Evolutionary conservation across 129 eudicot species (phyloP), one percentile per base, ranked within the genome.

Genomic region (Escallonia rubra): DNA sequence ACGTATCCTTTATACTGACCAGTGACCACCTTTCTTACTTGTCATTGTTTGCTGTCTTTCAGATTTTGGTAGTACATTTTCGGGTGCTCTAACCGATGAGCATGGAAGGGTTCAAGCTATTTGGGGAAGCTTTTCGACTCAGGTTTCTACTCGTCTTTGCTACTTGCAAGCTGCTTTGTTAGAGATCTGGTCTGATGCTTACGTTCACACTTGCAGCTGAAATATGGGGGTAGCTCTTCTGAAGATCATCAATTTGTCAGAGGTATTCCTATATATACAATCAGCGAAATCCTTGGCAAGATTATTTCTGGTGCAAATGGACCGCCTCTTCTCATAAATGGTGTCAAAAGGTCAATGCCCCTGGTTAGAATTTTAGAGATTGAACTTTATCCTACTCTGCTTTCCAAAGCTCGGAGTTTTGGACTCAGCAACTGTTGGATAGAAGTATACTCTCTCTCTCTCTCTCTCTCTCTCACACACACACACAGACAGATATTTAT

Each of bases 161-260:
- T 48, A 43, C 65, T 41, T 79, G 49, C 16, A 56, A 61, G 74
- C 64, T 61, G 23, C 66, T 66, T 67, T 43, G 47, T 61, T 23
- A 50, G 38, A 59, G 41, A 45, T 71, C 54, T 53, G 52, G n/a
- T 9, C 65, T 73, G 43, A 80, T 58, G 10, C 58, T n/a, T 65
- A 48, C 45, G 39, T 11, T 58, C 41, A 49, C 59, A 7, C 63
- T 79, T 84, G 69, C 81, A 90, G 97, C 83, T 88, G 65, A 88
- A 84, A 69, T 91, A 91, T 65, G 82, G 85, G 38, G 59, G 64
- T 57, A 85, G 78, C 64, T 77, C 98, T 55, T 88, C 96, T 14
- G 96, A 88, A 84, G 98, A 88, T 79, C 98, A 91, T 88, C 96
- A 91, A 61, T 88, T 92, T 70, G 91, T 88, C 73, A 84, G 98